A percentile compares a stretch with the other conserved stretches of the same genome.
Evolutionary conservation across 805 yeast genomes (phyloP).

Genomic region (Jamesozyma lodderae): DNA sequence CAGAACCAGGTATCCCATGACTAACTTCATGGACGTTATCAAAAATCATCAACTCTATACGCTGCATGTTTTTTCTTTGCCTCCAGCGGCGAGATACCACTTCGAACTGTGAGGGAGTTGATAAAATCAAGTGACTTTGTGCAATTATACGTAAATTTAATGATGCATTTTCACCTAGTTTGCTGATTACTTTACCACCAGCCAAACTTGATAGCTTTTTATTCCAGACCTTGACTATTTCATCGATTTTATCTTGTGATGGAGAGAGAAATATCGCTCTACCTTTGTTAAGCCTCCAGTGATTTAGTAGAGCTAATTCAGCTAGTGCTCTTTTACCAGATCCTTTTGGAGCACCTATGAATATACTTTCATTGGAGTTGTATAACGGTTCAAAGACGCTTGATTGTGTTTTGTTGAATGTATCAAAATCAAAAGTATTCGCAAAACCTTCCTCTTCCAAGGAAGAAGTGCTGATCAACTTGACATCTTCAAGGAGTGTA

Average conservation of each 20-base stretch:
- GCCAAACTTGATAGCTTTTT: slow-evolving; percentile 38
- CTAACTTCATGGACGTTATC: slow-evolving; percentile 70
- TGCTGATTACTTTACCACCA: slow-evolving; percentile 49
- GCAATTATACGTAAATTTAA: slow-evolving; percentile 49
- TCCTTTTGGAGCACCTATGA: slow-evolving; percentile 69
- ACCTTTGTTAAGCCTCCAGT: slow-evolving; percentile 64
- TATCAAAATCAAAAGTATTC: slow-evolving; percentile 36
- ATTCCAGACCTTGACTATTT: slow-evolving; percentile 43
- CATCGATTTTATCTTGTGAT: slow-evolving; percentile 45
- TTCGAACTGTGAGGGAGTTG: slow-evolving; percentile 78
- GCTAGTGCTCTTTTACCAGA: slow-evolving; percentile 66
- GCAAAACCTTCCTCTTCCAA: slow-evolving; percentile 42
- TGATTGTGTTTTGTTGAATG: slow-evolving; percentile 67
- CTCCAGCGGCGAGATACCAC: slow-evolving; percentile 73
- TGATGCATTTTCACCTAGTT: slow-evolving; percentile 44
- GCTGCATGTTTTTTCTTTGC: slow-evolving; percentile 58
- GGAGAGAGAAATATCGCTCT: slow-evolving; percentile 70
- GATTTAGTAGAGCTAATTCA: slow-evolving; percentile 61
- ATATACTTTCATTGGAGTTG: slow-evolving; percentile 46
- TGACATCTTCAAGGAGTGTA: slow-evolving; percentile 18
- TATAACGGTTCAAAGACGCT: slow-evolving; percentile 57
- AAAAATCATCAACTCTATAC: slow-evolving; percentile 57
- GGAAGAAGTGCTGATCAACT: slow-evolving; percentile 41
- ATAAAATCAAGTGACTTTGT: slow-evolving; percentile 55
- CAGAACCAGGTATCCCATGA: slow-evolving; percentile 43